These are phyloP conservation scores for Lomentospora prolificans DNA, from an alignment of 2,329 filamentous ascomycete genomes.

Conservation along the genomic window DNA sequence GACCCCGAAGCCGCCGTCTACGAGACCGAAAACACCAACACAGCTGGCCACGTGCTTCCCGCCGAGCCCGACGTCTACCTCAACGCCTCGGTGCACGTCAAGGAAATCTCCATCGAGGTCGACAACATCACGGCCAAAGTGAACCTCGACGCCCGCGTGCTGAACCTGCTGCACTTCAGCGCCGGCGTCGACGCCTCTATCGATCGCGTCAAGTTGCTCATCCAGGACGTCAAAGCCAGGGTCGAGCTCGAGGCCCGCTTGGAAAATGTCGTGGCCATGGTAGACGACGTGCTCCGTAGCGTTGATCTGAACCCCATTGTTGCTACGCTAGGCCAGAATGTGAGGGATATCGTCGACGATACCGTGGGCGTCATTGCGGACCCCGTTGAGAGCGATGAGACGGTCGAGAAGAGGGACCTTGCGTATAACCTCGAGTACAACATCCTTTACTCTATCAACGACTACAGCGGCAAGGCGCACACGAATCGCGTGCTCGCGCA, in stretches of 20 bases:
- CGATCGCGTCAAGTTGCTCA: conserved; percentile 43
- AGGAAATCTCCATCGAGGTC: conserved; percentile 48
- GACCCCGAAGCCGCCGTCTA: conserved; percentile 41
- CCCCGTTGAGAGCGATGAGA: conserved; percentile 7
- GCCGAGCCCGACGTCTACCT: conserved; percentile 48
- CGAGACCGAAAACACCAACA: conserved; percentile 39
- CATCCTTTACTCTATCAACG: conserved; percentile 51
- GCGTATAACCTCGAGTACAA: conserved; percentile 42
- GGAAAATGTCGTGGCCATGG: conserved; percentile 49
- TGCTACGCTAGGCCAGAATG: conserved; percentile 40
- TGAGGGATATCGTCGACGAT: conserved; percentile 36
- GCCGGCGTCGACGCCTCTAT: conserved; percentile 51
- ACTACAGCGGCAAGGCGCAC: conserved; percentile 45
- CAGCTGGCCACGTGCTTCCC: background rate
- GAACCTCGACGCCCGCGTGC: conserved; percentile 43
- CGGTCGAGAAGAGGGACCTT: conserved; percentile 16
- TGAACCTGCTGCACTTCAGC: conserved; percentile 48
- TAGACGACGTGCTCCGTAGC: conserved; percentile 45
- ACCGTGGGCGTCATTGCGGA: conserved; percentile 12
- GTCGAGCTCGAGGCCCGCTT: conserved; percentile 50
- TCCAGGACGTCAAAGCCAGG: conserved; percentile 48
- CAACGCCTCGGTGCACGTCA: conserved; percentile 47
- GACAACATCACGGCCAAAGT: conserved; percentile 42
- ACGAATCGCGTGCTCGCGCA: conserved; percentile 47
- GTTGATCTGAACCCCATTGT: conserved; percentile 52